Evolutionary conservation across 371 early-diverging fungal genomes (phyloP), one percentile per base, ranked within the genome.

Genomic region (Smittium mucronatum): DNA sequence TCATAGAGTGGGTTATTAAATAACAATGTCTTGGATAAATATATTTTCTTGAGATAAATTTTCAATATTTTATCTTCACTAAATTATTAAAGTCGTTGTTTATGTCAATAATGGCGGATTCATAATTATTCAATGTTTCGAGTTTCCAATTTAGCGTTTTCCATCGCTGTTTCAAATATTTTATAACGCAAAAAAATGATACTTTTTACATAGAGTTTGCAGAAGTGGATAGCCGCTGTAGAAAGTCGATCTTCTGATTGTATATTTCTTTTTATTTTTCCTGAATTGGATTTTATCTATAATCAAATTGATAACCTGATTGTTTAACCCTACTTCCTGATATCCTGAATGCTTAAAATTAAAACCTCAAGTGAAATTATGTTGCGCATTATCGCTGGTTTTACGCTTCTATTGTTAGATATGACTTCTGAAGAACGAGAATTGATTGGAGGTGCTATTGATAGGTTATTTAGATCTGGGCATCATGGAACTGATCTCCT

Each of bases 1-100:
- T 61, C 63, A 32, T 61, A 61, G 63, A 30, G 28, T n/a, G 63
- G 63, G n/a, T 61, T 61, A 11, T 61, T n/a, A 61, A 61, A 61
- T 5, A n/a, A 30, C 63, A 47, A 11, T 28, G 5, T 15, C n/a
- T 5, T 11, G 5, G 32, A 32, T 5, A 30, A 32, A 11, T 15
- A 30, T 33, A 32, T 15, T 28, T 33, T 5, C 16, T 61, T 61
- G 28, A 30, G n/a, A 61, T 30, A 30, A 5, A 11, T n/a, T 33
- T 30, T 30, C 32, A 28, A 11, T 61, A 28, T 5, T 30, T 30
- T 5, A 30, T 30, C 32, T 5, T 28, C 63, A 30, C 30, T 33
- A 16, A 61, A 61, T 30, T 11, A 30, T 5, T 16, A 5, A 5
- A 61, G 28, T 61, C 63, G 32, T 16, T 33, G 32, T 61, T 61